These are phyloP conservation scores for Inonotus obliquus DNA, from an alignment of 1,284 basidiomycete species.

Conservation along the genomic window DNA sequence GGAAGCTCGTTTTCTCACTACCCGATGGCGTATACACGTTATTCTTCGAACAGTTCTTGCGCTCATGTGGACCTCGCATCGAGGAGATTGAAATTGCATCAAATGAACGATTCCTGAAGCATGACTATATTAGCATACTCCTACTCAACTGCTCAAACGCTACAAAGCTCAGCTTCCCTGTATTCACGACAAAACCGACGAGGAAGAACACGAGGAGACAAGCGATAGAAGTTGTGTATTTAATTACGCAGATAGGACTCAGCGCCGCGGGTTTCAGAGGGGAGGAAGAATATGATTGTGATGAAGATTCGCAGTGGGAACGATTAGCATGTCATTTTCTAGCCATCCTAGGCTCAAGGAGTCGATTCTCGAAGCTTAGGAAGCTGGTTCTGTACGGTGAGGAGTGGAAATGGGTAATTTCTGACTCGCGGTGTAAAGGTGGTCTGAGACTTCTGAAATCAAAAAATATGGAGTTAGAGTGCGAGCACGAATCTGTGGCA, in stretches of 20 bases:
- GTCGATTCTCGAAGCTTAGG: neutral
- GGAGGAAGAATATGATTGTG: neutral
- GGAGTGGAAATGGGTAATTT: slow-evolving; percentile 3
- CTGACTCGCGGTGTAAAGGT: neutral
- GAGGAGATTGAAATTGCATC: neutral
- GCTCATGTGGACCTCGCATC: neutral
- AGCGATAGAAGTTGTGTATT: neutral
- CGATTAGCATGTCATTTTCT: neutral
- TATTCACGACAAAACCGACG: slow-evolving; percentile 2
- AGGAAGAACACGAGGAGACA: slow-evolving; percentile 3
- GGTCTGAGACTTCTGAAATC: neutral
- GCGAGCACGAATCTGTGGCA: neutral
- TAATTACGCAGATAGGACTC: neutral
- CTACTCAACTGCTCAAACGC: slow-evolving; percentile 2
- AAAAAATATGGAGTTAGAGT: neutral
- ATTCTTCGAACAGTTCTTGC: slow-evolving; percentile 6
- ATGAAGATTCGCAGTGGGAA: neutral
- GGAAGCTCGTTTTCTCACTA: neutral
- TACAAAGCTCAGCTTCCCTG: neutral
- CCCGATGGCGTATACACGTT: slow-evolving; percentile 4
- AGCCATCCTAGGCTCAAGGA: neutral
- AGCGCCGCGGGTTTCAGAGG: neutral
- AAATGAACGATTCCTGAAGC: neutral
- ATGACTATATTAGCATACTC: neutral
- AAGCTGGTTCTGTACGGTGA: neutral